phyloP scores from a whole-genome alignment of 2,329 filamentous ascomycete genomes.

The Xylaria sp. region DNA sequence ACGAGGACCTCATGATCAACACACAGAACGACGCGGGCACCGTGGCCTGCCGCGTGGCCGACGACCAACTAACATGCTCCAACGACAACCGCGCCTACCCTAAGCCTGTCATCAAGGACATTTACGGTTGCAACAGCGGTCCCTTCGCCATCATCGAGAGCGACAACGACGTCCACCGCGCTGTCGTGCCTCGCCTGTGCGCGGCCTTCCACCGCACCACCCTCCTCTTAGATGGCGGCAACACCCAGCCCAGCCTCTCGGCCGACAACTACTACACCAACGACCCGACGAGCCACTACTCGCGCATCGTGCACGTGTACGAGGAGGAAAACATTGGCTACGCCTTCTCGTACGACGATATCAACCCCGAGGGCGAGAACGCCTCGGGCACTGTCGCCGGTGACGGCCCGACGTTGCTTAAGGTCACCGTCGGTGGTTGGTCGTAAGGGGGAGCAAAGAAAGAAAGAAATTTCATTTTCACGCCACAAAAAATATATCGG shows the following conservation, averaged over 20 bases:
- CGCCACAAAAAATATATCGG: too few species aligned
- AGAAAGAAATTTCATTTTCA: not conserved
- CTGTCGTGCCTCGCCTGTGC: constrained; percentile 55
- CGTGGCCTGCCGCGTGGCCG: constrained; percentile 47
- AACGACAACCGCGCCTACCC: constrained; percentile 51
- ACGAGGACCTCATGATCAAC: constrained; percentile 48
- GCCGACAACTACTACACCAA: constrained; percentile 51
- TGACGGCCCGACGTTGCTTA: constrained; percentile 51
- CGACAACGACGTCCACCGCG: constrained; percentile 50
- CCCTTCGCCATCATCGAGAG: constrained; percentile 47
- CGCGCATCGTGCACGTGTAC: constrained; percentile 63
- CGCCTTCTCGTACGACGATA: constrained; percentile 72
- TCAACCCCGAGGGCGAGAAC: constrained; percentile 62
- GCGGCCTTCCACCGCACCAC: constrained; percentile 57
- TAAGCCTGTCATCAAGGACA: constrained; percentile 52
- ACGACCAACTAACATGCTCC: constrained; percentile 46
- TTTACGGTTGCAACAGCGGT: constrained; percentile 58
- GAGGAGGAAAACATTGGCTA: constrained; percentile 67
- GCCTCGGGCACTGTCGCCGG: constrained; percentile 58
- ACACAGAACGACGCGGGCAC: constrained; percentile 49
- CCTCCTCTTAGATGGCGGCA: constrained; percentile 52
- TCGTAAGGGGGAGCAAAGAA: too few species aligned
- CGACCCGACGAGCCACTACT: constrained; percentile 61
- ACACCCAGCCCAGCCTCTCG: constrained; percentile 50
- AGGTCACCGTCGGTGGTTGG: constrained; percentile 53